Evolutionary conservation across 805 yeast species (phyloP).

Genomic region (Zygotorulaspora chibaensis): DNA sequence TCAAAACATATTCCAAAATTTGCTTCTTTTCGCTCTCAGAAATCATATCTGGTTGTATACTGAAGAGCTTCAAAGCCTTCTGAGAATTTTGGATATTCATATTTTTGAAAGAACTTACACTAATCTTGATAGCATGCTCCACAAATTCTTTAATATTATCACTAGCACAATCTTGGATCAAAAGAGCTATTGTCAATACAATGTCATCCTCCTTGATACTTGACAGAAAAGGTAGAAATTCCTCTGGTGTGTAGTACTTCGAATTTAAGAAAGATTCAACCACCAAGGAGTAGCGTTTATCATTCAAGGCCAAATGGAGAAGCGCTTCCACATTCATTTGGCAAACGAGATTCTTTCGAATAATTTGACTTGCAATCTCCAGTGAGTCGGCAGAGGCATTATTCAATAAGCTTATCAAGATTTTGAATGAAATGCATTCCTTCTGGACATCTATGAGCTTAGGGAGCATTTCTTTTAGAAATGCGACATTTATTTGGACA

Average conservation of each 20-base stretch:
- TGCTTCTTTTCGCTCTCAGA: conserved; percentile 22
- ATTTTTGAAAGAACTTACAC: conserved; percentile 4
- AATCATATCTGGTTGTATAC: conserved; percentile 3
- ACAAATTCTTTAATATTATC: conserved; percentile 15
- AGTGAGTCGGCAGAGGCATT: conserved; percentile 3
- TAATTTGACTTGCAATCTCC: conserved; percentile 7
- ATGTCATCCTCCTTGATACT: conserved; percentile 14
- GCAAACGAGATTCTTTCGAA: conserved; percentile 11
- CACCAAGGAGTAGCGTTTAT: conserved; percentile 5
- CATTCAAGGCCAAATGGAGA: conserved; percentile 4
- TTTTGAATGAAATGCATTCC: neutral
- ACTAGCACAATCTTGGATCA: conserved; percentile 15
- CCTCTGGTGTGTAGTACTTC: conserved; percentile 5
- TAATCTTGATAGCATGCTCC: conserved; percentile 12
- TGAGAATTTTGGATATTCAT: conserved; percentile 7
- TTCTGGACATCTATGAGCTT: neutral
- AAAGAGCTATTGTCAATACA: conserved; percentile 30
- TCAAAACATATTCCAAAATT: conserved; percentile 29
- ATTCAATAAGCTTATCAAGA: neutral
- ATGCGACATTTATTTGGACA: neutral
- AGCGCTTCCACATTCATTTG: conserved; percentile 8
- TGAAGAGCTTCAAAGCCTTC: conserved; percentile 14
- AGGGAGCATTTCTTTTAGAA: neutral
- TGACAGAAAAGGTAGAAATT: conserved; percentile 8
- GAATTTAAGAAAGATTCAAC: conserved; percentile 16